Percentiles rank a stretch among this genome's conserved stretches.
These are phyloP conservation scores for Hypoxylon subgilvum DNA, from an alignment of 495 filamentous ascomycete genomes.

Conservation along the genomic window DNA sequence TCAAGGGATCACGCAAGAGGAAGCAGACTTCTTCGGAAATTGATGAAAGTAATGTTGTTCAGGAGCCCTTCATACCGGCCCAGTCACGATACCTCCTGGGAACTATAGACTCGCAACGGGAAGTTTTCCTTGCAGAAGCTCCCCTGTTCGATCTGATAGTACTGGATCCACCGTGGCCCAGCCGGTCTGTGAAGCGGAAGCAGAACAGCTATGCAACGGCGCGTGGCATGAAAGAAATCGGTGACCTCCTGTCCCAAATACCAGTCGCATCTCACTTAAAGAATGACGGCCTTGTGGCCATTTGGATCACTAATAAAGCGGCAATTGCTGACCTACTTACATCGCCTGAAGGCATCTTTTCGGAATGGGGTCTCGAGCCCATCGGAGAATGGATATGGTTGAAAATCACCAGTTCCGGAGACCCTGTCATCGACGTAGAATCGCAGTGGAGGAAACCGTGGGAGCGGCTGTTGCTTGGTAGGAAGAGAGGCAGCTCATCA, in stretches of 20 bases:
- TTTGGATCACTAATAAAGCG: conserved; percentile 89
- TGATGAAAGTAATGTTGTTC: not conserved
- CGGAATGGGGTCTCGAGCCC: conserved; percentile 65
- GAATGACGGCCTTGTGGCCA: conserved; percentile 64
- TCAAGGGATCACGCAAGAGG: conserved; percentile 23
- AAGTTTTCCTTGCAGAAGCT: conserved; percentile 41
- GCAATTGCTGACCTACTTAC: conserved; percentile 64
- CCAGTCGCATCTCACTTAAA: conserved; percentile 63
- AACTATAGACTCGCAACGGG: conserved; percentile 45
- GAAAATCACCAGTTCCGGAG: conserved; percentile 75
- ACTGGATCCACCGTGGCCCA: conserved; percentile 94
- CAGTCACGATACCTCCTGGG: conserved; percentile 48
- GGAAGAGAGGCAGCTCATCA: conserved; percentile 38
- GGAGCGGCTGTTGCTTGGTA: conserved; percentile 78
- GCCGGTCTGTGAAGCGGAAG: conserved; percentile 79
- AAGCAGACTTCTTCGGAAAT: conserved; percentile 22
- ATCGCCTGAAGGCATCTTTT: conserved; percentile 59
- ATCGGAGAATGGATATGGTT: conserved; percentile 92
- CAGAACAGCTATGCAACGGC: conserved; percentile 66
- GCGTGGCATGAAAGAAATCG: conserved; percentile 45
- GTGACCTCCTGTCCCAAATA: conserved; percentile 55
- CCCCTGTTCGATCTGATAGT: conserved; percentile 77
- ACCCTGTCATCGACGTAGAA: conserved; percentile 72
- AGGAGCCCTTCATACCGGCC: conserved; percentile 37
- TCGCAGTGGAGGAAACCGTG: conserved; percentile 82